Conservation (phyloP, 768 basidiomycete genomes). For the Cystobasidium tubakii region DNA sequence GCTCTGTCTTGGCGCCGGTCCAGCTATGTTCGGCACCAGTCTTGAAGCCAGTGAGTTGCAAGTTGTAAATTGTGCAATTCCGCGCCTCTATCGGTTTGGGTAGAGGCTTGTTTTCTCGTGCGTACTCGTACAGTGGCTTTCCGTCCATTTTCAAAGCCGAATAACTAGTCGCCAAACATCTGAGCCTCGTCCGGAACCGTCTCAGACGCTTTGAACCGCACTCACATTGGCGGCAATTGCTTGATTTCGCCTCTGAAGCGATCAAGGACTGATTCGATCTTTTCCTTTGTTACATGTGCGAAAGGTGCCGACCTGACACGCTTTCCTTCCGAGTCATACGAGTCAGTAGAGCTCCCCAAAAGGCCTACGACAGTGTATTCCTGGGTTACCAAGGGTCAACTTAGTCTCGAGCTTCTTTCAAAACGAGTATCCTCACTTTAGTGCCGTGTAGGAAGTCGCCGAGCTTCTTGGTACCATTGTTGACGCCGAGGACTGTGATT, state of each 20-base stretch:
- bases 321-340: constrained; percentile 84
- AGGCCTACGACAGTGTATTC: constrained; percentile 87
- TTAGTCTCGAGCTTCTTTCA: neutral
- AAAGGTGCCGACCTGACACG: constrained; percentile 63
- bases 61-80: constrained; percentile 69
- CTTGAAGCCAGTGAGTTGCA: constrained; percentile 73
- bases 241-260: constrained; percentile 78
- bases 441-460: constrained; percentile 75
- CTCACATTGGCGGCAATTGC: constrained; percentile 86
- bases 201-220: neutral
- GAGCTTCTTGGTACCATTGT: constrained; percentile 81
- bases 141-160: constrained; percentile 99
- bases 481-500: constrained; percentile 71
- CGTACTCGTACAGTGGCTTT: constrained; percentile 89
- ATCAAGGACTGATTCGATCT: constrained; percentile 63
- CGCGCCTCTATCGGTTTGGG: constrained; percentile 90
- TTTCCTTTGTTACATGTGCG: constrained; percentile 69
- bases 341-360: constrained; percentile 88
- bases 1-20: constrained; percentile 65
- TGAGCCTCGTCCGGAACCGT: neutral
- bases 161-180: constrained; percentile 58
- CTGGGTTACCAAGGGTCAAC: constrained; percentile 51
- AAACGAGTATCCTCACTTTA: constrained; percentile 58
- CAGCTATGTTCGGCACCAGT: constrained; percentile 63
- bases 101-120: constrained; percentile 78